These are phyloP conservation scores for Tilletia walkeri DNA, from an alignment of 1,284 basidiomycete species.

Conservation along the genomic window DNA sequence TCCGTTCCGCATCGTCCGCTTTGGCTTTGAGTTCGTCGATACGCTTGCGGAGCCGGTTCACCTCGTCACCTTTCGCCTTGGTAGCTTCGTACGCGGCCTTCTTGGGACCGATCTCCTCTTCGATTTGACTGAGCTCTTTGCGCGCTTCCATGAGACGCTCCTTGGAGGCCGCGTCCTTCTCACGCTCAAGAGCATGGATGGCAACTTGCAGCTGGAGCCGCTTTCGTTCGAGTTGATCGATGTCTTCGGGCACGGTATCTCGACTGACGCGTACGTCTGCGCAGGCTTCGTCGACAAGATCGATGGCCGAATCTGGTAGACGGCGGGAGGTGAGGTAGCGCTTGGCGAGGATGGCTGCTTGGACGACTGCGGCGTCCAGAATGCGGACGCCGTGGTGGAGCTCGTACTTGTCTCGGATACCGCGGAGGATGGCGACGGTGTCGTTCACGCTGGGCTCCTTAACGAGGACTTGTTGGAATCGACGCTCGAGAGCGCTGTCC, in stretches of 20 bases:
- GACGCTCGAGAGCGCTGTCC: constrained; percentile 78
- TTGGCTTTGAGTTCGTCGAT: constrained; percentile 91
- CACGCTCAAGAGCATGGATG: constrained; percentile 76
- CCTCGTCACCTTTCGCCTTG: constrained; percentile 80
- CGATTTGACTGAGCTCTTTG: constrained; percentile 79
- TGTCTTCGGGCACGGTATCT: constrained; percentile 89
- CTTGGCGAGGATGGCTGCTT: constrained; percentile 87
- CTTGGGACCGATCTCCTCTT: constrained; percentile 85
- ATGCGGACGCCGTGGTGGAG: constrained; percentile 68
- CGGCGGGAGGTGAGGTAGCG: constrained; percentile 70
- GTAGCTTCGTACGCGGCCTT: constrained; percentile 86
- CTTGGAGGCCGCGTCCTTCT: constrained; percentile 87
- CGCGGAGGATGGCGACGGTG: constrained; percentile 88
- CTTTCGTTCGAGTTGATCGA: constrained; percentile 87
- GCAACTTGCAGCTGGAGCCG: constrained; percentile 93
- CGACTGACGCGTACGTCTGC: constrained; percentile 63
- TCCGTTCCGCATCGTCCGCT: constrained; percentile 88
- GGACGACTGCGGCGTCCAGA: constrained; percentile 82
- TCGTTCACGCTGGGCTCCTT: constrained; percentile 88
- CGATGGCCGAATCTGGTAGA: constrained; percentile 56
- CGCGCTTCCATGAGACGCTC: constrained; percentile 76
- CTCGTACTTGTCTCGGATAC: constrained; percentile 75
- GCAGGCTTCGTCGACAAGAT: constrained; percentile 55
- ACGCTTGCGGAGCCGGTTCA: constrained; percentile 73
- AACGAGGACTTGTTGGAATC: constrained; percentile 85